Base-by-base conservation (phyloP, 2,329 filamentous ascomycete species). In the Aspergillus japonicus region DNA sequence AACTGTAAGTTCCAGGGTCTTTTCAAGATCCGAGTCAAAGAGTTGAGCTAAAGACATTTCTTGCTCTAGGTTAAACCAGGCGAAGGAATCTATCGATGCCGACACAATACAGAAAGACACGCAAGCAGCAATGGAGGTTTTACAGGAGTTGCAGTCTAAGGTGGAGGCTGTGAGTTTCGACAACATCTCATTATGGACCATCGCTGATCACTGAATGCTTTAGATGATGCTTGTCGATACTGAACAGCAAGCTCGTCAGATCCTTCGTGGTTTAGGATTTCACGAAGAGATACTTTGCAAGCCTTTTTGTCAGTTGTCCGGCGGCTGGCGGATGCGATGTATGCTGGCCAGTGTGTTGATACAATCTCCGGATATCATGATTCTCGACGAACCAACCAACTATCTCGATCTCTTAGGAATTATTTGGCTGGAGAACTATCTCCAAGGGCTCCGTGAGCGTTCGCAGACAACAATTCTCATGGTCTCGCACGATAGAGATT, bases 371-470 rank as follows among this genome's bases (percentile, higher is more conserved):
- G 91, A 96, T 65, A 85, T 96, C 2, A 80, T 96, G 59, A 87
- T 96, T 54, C 84, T 96, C 2, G 91, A 96, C 72, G 91, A 96
- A 71, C 92, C 92, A 0, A 96, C 91, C 35, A 96, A 96, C 70
- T 96, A 91, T 70, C 82, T 96, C 1, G 91, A 96, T 69, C 80
- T 96, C 0, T 82, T 92, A 0, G 90, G 90, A 1, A 92, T 96
- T 59, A 85, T 96, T 58, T 96, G 92, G 91, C 81, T 96, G 1
- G 89, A 96, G 70, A 83, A 83, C 12, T 88, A 92, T 69, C 83
- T 96, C 10, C 78, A 78, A 55, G 79, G 83, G 42, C 73, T 88
- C 2, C 80, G 81, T 4, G 82, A 86, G 21, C 73, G 73, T 0
- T 76, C 81, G 0, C 75, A 80, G 2, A 84, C 82, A 0, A 95